Evolutionary conservation across 225 moss, liverwort and hornwort species (phyloP).

Genomic region (Sphagnum contortum): DNA sequence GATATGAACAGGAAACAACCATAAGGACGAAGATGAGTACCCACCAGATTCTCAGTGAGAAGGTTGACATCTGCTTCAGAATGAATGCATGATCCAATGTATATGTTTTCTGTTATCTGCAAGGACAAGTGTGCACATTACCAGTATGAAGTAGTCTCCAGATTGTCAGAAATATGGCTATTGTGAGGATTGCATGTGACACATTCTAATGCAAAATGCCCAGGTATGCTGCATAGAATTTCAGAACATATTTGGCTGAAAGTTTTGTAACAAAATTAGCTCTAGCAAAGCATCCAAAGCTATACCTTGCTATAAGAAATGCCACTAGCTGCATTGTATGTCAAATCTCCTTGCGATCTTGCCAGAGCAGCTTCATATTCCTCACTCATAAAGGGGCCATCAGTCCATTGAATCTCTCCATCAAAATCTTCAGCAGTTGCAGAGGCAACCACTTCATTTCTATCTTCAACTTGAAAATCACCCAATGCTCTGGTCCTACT

Average conservation of each 20-base stretch:
- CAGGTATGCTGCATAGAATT: too few relatives aligned
- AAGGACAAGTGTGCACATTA: background rate
- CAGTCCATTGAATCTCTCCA: slow-evolving; percentile 53
- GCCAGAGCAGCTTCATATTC: slow-evolving; percentile 67
- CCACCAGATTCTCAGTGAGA: slow-evolving; percentile 56
- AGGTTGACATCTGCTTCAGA: slow-evolving; percentile 48
- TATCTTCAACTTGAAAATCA: slow-evolving; percentile 39
- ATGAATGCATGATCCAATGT: slow-evolving; percentile 84
- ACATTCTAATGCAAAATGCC: too few relatives aligned
- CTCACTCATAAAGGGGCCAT: slow-evolving; percentile 56
- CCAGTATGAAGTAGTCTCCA: background rate
- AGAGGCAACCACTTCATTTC: slow-evolving; percentile 47
- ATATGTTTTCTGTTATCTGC: slow-evolving; percentile 83
- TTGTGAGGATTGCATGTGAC: too few relatives aligned
- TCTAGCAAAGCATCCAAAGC: too few relatives aligned
- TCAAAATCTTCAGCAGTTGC: slow-evolving; percentile 49
- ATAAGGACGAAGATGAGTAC: background rate
- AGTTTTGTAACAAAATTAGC: too few relatives aligned
- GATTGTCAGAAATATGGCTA: background rate
- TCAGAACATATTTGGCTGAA: too few relatives aligned
- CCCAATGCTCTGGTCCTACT: slow-evolving; percentile 26
- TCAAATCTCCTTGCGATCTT: slow-evolving; percentile 61
- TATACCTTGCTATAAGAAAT: slow-evolving; percentile 61
- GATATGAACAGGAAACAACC: too few relatives aligned
- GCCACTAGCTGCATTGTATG: slow-evolving; percentile 60